Conservation (phyloP, 108 stramenopile genomes). For the Mediolabrus comicus region DNA sequence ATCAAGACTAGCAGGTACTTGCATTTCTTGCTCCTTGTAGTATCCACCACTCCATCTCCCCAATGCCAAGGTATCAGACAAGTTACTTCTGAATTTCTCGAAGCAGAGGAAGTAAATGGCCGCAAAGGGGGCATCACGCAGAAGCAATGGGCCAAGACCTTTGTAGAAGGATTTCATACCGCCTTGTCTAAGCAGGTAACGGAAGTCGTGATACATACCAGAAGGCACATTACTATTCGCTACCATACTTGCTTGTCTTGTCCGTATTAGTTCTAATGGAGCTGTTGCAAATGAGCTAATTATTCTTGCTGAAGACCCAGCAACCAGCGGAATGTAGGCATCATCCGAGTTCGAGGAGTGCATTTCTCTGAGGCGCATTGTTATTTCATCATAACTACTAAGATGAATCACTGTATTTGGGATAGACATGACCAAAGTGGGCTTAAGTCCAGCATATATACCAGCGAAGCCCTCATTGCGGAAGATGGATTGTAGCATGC, state of each 20-base stretch:
- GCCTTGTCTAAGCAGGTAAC: slow-evolving; percentile 47
- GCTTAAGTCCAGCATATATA: slow-evolving; percentile 79
- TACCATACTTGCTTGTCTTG: slow-evolving; percentile 57
- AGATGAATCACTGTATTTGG: slow-evolving; percentile 93
- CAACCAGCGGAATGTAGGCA: slow-evolving; percentile 56
- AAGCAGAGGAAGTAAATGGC: slow-evolving; percentile 89
- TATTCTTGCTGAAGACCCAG: slow-evolving; percentile 79
- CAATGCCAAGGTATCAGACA: neutral
- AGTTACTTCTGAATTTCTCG: slow-evolving; percentile 51
- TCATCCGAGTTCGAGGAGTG: neutral
- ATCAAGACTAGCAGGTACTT: slow-evolving; percentile 10
- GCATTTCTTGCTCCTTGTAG: slow-evolving; percentile 5
- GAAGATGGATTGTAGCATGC: slow-evolving; percentile 54
- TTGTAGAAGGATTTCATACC: slow-evolving; percentile 69
- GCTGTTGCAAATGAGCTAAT: slow-evolving; percentile 81
- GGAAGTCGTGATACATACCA: slow-evolving; percentile 56
- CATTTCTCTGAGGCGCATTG: neutral
- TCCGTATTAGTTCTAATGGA: slow-evolving; percentile 89
- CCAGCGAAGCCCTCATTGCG: slow-evolving; percentile 67
- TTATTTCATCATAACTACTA: slow-evolving; percentile 83
- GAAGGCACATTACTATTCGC: neutral
- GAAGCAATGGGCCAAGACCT: slow-evolving; percentile 83
- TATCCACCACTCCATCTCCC: slow-evolving; percentile 10
- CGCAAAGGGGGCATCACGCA: slow-evolving; percentile 93
- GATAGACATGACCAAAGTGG: slow-evolving; percentile 77